Base-by-base conservation (phyloP, 2,329 filamentous ascomycete species). In the Metarhizium guizhouense region DNA sequence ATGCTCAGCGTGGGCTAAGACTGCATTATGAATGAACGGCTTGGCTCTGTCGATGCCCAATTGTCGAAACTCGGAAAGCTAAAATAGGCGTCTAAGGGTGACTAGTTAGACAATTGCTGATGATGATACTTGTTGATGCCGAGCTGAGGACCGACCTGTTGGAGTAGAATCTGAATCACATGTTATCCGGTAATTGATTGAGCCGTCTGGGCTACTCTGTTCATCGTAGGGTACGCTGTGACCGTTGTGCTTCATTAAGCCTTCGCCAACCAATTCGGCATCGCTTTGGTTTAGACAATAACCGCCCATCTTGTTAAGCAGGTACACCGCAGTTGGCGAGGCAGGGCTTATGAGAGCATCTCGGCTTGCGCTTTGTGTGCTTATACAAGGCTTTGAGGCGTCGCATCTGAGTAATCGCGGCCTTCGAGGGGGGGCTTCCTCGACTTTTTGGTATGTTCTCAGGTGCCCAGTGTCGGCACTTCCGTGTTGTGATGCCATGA, bases 31-130 rank as follows among this genome's bases (percentile, higher is more conserved):
- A 40, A 40, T 16, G 38, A 13, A 63, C 58, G 49, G 56, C 51
- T 48, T 36, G 3, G 18, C 7, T 30, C 30, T 14, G 45, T 48
- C 20, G 45, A 48, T 30, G 45, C 7, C 75, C 84, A 88, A 58
- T 83, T 79, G 64, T 89, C 86, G 68, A 88, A 88, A 67, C 81
- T 86, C 16, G 86, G 86, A 66, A 89, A 89, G 73, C 85, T 88
- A 65, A 87, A 84, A 70, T 89, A 89, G 59, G 82, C 80, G 55
- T 61, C 65, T 68, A 14, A 57, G 36, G 6, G 32, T 47, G 29
- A 58, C 57, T 43, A 20, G 25, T 48, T 14, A 48, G 45, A 29
- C 13, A 29, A 6, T 30, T 13, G 11, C 25, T 8, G 14, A 48
- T 8, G 14, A 48, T 20, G 16, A 45, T 10, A 45, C 42, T 16